Evolutionary conservation across 1,139 yeast species (phyloP).

Genomic region (Nematodospora anomalae): DNA sequence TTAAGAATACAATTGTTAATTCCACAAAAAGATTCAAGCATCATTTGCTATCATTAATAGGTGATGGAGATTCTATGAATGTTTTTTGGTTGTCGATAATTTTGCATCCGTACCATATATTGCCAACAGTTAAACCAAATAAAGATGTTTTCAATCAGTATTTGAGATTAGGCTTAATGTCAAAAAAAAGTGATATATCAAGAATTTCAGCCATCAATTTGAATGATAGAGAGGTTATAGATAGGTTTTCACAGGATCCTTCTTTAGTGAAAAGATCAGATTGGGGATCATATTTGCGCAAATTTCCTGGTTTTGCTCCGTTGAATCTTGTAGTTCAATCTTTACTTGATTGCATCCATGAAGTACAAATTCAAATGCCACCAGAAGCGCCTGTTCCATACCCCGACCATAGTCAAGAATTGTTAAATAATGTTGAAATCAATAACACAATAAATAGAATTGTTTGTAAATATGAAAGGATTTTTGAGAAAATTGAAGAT

Average conservation of each 20-base stretch:
- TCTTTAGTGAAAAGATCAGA: conserved; percentile 48
- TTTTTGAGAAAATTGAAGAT: conserved; percentile 27
- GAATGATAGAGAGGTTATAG: conserved; percentile 18
- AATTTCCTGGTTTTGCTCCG: conserved; percentile 53
- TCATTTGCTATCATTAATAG: conserved; percentile 14
- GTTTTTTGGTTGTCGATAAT: conserved; percentile 50
- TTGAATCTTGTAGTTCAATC: conserved; percentile 39
- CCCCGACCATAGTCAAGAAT: conserved; percentile 9
- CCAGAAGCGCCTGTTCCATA: conserved; percentile 14
- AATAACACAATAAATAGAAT: conserved; percentile 9
- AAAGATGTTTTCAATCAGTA: conserved; percentile 21
- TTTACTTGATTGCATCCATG: conserved; percentile 24
- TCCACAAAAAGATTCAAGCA: conserved; percentile 8
- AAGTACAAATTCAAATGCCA: conserved; percentile 8
- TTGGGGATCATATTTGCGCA: conserved; percentile 59
- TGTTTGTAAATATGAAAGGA: conserved; percentile 31
- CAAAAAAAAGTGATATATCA: conserved; percentile 58
- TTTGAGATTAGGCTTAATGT: conserved; percentile 68
- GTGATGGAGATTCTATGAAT: conserved; percentile 26
- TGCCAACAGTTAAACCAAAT: conserved; percentile 8
- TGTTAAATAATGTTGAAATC: conserved; percentile 7
- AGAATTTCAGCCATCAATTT: conserved; percentile 42
- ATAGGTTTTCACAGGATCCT: conserved; percentile 21
- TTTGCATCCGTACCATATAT: conserved; percentile 45
- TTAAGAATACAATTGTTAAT: conserved; percentile 15